Base-by-base conservation (phyloP, 108 stramenopile species). In the Schizochytrium sp. region DNA sequence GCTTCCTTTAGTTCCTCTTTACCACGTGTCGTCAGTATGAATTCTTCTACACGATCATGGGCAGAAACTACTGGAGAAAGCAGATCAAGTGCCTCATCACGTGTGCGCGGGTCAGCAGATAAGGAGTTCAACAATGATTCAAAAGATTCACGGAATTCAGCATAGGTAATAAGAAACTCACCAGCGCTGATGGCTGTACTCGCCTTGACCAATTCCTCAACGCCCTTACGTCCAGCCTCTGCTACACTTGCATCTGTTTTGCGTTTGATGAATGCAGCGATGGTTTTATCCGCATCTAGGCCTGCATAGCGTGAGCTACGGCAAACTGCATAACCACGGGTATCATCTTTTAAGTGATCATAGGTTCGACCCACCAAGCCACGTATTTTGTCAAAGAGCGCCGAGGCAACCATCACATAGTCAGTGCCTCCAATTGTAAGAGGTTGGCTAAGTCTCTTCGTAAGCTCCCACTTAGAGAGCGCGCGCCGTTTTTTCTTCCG, bases 401-500 rank as follows among this genome's bases (percentile, higher is more conserved):
- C 64, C 12, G 64, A 7, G 5, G 64, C 64, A 7, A 69, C 64
- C 40, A 69, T 69, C 12, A 69, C 64, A 38, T 69, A 69, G 64
- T 69, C 64, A 7, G 42, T 44, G 64, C 44, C 64, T 0, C 42
- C 64, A 2, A 44, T 38, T 7, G 44, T 44, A 44, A 13, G 28
- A 8, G 40, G 64, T 1, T 69, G 64, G 42, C 44, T 44, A 38
- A 44, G 64, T 2, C 44, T 69, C 3, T 69, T 69, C 42, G 64
- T 3, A 38, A 38, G 64, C 64, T 69, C 64, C 64, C 64, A 69
- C 28, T 44, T 38, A 44, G 12, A 5, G 42, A 69, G 7, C 19
- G 64, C 64, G 64, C 64, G 64, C 64, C 64, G 64, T 44, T 69
- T 69, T 44, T 69, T 69, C 64, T 38, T 44, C 42, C 64, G 64